Percentiles rank a stretch among this genome's conserved stretches.
These are phyloP conservation scores for Nakazawaea laoshanensis DNA, from an alignment of 805 yeast species.

Conservation along the genomic window DNA sequence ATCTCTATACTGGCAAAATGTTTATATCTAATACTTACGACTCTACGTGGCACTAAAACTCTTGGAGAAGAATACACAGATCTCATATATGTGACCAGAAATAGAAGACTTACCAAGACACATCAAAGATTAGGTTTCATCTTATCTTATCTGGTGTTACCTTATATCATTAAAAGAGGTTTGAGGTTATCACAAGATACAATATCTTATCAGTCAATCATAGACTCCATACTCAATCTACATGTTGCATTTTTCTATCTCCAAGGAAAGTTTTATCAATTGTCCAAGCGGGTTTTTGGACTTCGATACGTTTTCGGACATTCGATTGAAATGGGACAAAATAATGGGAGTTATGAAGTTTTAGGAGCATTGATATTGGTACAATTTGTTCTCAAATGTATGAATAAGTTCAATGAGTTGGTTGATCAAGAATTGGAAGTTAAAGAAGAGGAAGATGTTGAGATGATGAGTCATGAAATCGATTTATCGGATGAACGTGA, in stretches of 20 bases:
- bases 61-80: conserved; percentile 95
- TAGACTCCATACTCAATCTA: conserved; percentile 50
- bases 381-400: conserved; percentile 41
- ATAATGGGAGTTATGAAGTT: conserved; percentile 61
- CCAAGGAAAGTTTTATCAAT: conserved; percentile 70
- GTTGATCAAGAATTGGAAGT: conserved; percentile 13
- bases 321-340: conserved; percentile 32
- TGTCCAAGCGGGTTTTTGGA: conserved; percentile 72
- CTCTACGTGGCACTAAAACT: conserved; percentile 68
- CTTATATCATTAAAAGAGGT: conserved; percentile 31
- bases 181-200: conserved; percentile 11
- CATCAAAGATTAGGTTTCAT: conserved; percentile 50
- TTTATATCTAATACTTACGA: conserved; percentile 66
- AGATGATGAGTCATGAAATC: conserved; percentile 19
- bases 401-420: conserved; percentile 20
- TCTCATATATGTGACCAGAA: conserved; percentile 49
- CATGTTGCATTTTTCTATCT: conserved; percentile 82
- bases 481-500: conserved; percentile 48
- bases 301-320: conserved; percentile 73
- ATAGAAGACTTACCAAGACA: conserved; percentile 32
- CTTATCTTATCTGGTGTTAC: conserved; percentile 51
- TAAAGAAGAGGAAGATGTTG: conserved; percentile 11
- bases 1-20: conserved; percentile 49
- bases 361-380: conserved; percentile 56
- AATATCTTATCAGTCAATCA: conserved; percentile 33